Percentiles rank a stretch among this genome's conserved stretches.
phyloP scores from a whole-genome alignment of 2,329 filamentous ascomycete species.

The Didymella pomorum region DNA sequence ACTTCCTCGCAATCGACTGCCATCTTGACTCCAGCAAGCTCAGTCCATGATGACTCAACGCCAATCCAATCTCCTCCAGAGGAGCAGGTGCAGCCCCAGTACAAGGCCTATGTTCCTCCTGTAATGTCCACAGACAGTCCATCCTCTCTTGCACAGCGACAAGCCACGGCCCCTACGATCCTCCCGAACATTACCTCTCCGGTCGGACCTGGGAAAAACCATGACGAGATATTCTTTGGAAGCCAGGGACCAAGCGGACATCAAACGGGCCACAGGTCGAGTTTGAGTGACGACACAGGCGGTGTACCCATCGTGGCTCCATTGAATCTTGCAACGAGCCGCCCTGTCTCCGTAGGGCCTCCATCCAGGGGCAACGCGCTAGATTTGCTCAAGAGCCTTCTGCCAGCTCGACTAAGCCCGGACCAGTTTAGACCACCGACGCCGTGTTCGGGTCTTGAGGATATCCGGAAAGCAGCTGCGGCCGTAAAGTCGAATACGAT shows the following conservation, averaged over 20 bases:
- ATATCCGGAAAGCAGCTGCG: constrained; percentile 29
- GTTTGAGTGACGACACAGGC: constrained; percentile 27
- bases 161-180: constrained; percentile 34
- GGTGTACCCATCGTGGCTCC: constrained; percentile 40
- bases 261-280: constrained; percentile 26
- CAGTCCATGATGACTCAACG: constrained; percentile 41
- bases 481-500: constrained; percentile 30
- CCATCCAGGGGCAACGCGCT: constrained; percentile 27
- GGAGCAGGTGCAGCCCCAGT: constrained; percentile 34
- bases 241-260: constrained; percentile 22
- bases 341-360: constrained; percentile 22
- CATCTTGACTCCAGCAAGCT: constrained; percentile 49
- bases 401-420: constrained; percentile 30
- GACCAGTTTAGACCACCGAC: neutral
- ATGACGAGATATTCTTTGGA: constrained; percentile 50
- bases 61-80: constrained; percentile 45
- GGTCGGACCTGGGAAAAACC: constrained; percentile 25
- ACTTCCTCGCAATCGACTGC: constrained; percentile 39
- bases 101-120: constrained; percentile 48
- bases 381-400: constrained; percentile 28
- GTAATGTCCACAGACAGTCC: constrained; percentile 20
- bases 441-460: constrained; percentile 32
- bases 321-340: constrained; percentile 32
- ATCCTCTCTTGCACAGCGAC: constrained; percentile 29
- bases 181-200: constrained; percentile 20